These are phyloP conservation scores for Pythium phragmiticola DNA, from an alignment of 352 stramenopile species.

Conservation along the genomic window DNA sequence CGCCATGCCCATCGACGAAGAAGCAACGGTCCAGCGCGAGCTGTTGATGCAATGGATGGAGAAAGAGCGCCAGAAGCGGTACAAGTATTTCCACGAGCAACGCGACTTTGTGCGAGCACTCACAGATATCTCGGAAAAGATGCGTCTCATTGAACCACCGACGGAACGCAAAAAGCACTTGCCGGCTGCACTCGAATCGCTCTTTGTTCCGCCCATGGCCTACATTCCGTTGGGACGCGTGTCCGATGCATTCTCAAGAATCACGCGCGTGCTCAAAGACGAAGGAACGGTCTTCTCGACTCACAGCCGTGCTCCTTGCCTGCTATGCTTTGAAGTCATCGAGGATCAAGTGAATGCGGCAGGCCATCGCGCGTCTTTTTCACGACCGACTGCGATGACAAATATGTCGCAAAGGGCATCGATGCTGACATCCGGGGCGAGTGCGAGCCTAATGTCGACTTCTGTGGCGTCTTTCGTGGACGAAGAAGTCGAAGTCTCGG, in stretches of 20 bases:
- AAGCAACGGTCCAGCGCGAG: conserved; percentile 38
- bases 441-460: conserved; percentile 23
- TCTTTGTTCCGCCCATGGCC: conserved; percentile 65
- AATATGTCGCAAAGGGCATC: background rate
- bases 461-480: conserved; percentile 31
- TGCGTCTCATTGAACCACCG: conserved; percentile 61
- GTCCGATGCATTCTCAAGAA: conserved; percentile 65
- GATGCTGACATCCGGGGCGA: conserved; percentile 9
- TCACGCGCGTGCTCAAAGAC: conserved; percentile 59
- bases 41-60: conserved; percentile 75
- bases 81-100: conserved; percentile 81
- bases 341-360: conserved; percentile 68
- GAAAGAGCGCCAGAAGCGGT: conserved; percentile 71
- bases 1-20: background rate
- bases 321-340: conserved; percentile 81
- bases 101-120: conserved; percentile 73
- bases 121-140: conserved; percentile 70
- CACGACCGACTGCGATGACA: conserved; percentile 1
- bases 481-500: conserved; percentile 48
- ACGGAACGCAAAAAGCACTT: conserved; percentile 66
- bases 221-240: conserved; percentile 75
- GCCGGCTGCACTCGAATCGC: conserved; percentile 37
- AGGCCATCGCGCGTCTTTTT: conserved; percentile 36
- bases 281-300: conserved; percentile 86
- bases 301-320: conserved; percentile 63